Conservation (phyloP, 306 rosid species). For the Arachis stenosperma region DNA sequence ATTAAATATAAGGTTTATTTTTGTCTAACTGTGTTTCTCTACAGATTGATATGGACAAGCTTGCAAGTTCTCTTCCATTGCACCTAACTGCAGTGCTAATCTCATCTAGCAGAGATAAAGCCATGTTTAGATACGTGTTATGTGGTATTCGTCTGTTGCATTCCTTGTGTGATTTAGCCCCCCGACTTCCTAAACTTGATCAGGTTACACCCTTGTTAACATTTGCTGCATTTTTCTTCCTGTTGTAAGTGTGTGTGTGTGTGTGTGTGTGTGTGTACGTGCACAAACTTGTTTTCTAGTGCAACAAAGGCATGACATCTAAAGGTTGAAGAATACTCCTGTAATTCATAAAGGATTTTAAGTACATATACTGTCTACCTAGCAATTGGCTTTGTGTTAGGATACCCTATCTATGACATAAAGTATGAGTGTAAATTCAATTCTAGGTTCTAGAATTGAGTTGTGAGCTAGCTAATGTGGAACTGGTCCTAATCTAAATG, state of each 20-base stretch:
- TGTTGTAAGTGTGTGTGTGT: not conserved
- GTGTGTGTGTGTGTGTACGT: too few species aligned
- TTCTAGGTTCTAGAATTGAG: conserved; percentile 18
- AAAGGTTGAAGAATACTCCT: conserved; percentile 22
- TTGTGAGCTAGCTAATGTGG: conserved; percentile 7
- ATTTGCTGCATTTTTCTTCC: conserved; percentile 33
- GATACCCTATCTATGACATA: conserved; percentile 24
- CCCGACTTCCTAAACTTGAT: conserved; percentile 77
- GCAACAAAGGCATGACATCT: conserved; percentile 22
- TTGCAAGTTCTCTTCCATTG: conserved; percentile 74
- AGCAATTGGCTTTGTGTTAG: conserved; percentile 12
- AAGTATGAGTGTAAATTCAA: conserved; percentile 28
- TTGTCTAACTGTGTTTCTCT: conserved; percentile 40
- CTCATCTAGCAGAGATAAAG: conserved; percentile 63
- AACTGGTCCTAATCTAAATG: not conserved
- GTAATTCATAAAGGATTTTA: conserved; percentile 9
- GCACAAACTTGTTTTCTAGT: conserved; percentile 2
- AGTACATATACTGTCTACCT: conserved; percentile 13
- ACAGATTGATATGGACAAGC: conserved; percentile 92
- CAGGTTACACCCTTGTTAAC: conserved; percentile 53
- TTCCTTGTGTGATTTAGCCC: conserved; percentile 87
- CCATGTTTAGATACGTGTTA: conserved; percentile 61
- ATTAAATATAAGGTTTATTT: conserved; percentile 20
- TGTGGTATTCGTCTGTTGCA: conserved; percentile 86
- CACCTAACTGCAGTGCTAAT: conserved; percentile 75